A percentile compares a stretch with the other conserved stretches of the same genome.
phyloP scores from a whole-genome alignment of 2,329 filamentous ascomycete genomes.

The Colletotrichum limetticola region DNA sequence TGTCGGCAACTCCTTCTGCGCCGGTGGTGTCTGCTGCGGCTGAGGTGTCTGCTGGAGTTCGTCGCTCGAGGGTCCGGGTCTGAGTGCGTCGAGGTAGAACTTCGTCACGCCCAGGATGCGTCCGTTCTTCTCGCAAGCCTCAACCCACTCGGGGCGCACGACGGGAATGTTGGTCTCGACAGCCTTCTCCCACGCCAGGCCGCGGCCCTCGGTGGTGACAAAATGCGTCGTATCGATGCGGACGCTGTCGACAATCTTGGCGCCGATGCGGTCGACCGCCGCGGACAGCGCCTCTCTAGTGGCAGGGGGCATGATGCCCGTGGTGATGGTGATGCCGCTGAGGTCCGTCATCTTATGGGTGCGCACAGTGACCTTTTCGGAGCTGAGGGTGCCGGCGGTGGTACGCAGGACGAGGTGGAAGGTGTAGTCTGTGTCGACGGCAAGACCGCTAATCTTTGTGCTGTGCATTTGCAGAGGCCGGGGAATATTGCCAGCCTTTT shows the following conservation, averaged over 20 bases:
- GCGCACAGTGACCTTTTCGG: slow-evolving; percentile 84
- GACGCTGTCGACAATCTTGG: slow-evolving; percentile 88
- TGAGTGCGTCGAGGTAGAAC: slow-evolving; percentile 90
- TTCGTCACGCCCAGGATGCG: slow-evolving; percentile 93
- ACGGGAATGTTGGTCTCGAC: slow-evolving; percentile 98
- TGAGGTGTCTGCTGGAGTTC: slow-evolving; percentile 41
- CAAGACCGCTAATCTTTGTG: slow-evolving; percentile 96
- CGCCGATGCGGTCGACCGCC: slow-evolving; percentile 89
- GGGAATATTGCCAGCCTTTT: slow-evolving; percentile 95
- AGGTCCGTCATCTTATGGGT: slow-evolving; percentile 99
- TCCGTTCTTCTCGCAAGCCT: slow-evolving; percentile 93
- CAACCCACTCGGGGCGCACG: slow-evolving; percentile 95
- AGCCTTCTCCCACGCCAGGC: slow-evolving; percentile 93
- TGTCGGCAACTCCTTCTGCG: slow-evolving; percentile 48
- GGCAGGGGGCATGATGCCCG: slow-evolving; percentile 82
- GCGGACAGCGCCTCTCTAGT: slow-evolving; percentile 77
- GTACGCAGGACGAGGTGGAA: slow-evolving; percentile 95
- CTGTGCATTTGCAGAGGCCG: slow-evolving; percentile 86
- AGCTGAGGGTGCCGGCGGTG: slow-evolving; percentile 86
- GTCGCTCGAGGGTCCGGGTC: slow-evolving; percentile 54
- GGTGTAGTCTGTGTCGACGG: slow-evolving; percentile 95
- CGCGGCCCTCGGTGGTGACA: slow-evolving; percentile 92
- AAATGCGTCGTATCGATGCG: slow-evolving; percentile 99
- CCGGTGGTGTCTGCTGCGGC: slow-evolving; percentile 33
- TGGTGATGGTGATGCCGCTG: slow-evolving; percentile 93